Evolutionary conservation across 495 filamentous ascomycete species (phyloP), one percentile per base, ranked within the genome.

Genomic region (Aspergillus saccharolyticus): DNA sequence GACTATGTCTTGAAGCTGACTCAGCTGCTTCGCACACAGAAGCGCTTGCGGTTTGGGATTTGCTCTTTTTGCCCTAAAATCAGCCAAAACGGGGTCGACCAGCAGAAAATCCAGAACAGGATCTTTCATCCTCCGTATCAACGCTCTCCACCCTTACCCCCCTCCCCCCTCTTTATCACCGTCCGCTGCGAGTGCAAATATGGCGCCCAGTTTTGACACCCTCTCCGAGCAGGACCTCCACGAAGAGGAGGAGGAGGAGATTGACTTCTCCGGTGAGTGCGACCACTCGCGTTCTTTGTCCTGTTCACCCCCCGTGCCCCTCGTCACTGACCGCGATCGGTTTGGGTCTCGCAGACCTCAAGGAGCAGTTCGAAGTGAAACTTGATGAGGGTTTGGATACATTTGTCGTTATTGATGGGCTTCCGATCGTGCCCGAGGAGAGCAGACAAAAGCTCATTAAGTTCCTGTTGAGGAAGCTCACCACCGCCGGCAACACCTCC

Each of bases 351-450:
- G 52, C 63, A 87, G 94, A 98, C 76, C 82, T 98, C 59, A 80
- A 84, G 66, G 91, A 90, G 67, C 89, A 95, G 72, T 96, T 89
- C 66, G 91, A 97, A 72, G 94, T 97, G 43, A 90, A 92, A 64
- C 80, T 96, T 51, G 93, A 98, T 70, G 89, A 96, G 71, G 93
- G 94, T 53, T 84, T 96, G 66, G 94, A 98, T 68, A 86, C 89
- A 59, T 98, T 98, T 64, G 85, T 98, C 55, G 90, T 97, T 51
- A 81, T 96, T 70, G 94, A 98, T 74, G 94, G 94, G 60, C 83
- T 97, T 33, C 94, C 94, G 55, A 74, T 85, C 49, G 94, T 98
- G 47, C 72, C 80, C 54, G 88, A 89, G 67, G 91, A 89, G 25
- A 89, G 83, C 75, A 88, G 88, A 69, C 83, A 89, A 24, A 96